Conservation (phyloP, 139 green algal genomes). For the Edaphochlamys debaryana region DNA sequence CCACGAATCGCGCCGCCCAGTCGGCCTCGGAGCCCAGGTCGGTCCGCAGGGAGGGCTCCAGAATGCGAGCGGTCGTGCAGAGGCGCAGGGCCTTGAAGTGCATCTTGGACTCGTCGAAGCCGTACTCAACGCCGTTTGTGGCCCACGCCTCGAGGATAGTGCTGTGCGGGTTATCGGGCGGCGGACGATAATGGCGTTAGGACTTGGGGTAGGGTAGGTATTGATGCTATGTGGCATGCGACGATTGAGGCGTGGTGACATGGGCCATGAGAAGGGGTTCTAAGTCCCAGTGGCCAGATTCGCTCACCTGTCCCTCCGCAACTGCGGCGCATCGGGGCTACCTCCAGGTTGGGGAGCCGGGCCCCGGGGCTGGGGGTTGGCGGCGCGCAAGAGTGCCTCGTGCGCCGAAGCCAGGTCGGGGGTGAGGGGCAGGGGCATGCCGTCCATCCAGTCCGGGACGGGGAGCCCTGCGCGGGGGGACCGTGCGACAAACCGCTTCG, state of each 20-base stretch:
- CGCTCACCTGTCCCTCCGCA: no score
- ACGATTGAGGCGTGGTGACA: no score
- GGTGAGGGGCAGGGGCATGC: neutral
- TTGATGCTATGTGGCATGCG: no score
- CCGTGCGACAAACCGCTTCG: no score
- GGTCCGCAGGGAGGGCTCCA: neutral
- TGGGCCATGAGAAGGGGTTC: no score
- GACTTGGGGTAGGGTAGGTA: no score
- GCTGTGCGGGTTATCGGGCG: neutral
- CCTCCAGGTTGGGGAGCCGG: no score
- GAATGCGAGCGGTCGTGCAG: neutral
- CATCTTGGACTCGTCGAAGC: neutral
- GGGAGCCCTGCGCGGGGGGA: slow-evolving; percentile 4
- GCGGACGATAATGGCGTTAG: no score
- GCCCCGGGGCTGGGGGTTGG: neutral
- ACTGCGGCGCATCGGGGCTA: no score
- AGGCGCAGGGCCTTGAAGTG: neutral
- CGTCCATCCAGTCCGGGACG: slow-evolving; percentile 4
- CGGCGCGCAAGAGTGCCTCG: neutral
- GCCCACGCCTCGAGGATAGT: slow-evolving; percentile 12
- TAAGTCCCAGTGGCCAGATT: neutral
- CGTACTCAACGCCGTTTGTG: no score
- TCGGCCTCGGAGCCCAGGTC: neutral
- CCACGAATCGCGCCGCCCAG: neutral
- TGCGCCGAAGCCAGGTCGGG: neutral